A percentile compares a stretch with the other conserved stretches of the same genome.
Conservation (phyloP, 257 asterid species). For the Solanum medicagineum region DNA sequence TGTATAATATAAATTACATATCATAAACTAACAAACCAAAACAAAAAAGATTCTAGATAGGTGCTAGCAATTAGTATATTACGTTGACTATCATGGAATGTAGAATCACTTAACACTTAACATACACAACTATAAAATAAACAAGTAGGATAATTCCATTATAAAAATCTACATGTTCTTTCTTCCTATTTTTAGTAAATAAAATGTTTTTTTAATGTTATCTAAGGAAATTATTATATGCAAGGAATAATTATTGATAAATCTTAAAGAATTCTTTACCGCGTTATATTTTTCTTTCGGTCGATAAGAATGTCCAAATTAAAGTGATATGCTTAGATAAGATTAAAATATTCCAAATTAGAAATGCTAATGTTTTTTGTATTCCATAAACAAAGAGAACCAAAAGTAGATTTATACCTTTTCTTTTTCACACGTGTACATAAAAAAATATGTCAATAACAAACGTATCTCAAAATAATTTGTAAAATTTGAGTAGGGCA, state of each 20-base stretch:
- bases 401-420: neutral
- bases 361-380: neutral
- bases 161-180: neutral
- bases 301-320: constrained; percentile 5
- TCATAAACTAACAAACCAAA: neutral
- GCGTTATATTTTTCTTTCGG: neutral
- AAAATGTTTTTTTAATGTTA: neutral
- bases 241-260: constrained; percentile 3
- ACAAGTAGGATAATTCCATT: neutral
- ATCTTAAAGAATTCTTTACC: neutral
- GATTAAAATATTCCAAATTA: neutral
- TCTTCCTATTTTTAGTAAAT: neutral
- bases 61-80: neutral
- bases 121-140: neutral
- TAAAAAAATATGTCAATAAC: neutral
- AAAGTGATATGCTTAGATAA: constrained; percentile 1
- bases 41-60: neutral
- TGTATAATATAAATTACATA: neutral
- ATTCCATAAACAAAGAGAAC: neutral
- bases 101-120: neutral
- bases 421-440: neutral
- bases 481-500: too few relatives aligned
- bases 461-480: too few relatives aligned
- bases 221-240: neutral
- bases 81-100: neutral